Percentiles rank a stretch among this genome's conserved stretches.
These are phyloP conservation scores for Boletus mariae DNA, from an alignment of 1,284 basidiomycete species.

Conservation along the genomic window DNA sequence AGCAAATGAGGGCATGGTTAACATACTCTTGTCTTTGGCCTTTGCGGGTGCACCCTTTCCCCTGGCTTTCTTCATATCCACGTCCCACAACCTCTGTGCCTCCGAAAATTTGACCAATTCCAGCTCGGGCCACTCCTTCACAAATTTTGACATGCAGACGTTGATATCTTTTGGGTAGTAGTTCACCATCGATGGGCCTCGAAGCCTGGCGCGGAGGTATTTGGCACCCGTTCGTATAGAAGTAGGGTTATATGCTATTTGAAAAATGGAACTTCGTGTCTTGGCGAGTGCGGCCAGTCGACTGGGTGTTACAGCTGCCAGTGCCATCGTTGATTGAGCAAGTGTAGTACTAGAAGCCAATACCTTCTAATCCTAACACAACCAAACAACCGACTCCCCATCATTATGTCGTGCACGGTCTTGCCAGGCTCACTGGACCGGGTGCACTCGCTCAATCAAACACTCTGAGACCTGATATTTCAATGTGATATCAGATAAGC, in stretches of 20 bases:
- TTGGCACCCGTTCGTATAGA: slow-evolving; percentile 79
- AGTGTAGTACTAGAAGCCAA: not conserved
- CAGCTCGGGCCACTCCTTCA: slow-evolving; percentile 50
- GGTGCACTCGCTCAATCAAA: too few relatives aligned
- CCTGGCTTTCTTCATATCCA: slow-evolving; percentile 63
- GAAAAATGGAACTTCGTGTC: slow-evolving; percentile 71
- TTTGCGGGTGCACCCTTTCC: slow-evolving; percentile 81
- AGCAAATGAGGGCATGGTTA: not conserved
- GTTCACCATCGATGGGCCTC: slow-evolving; percentile 72
- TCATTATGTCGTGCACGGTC: too few relatives aligned
- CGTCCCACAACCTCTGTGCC: slow-evolving; percentile 61
- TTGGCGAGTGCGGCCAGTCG: slow-evolving; percentile 52
- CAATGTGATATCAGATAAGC: too few relatives aligned
- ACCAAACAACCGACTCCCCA: not conserved
- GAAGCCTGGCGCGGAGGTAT: slow-evolving; percentile 72
- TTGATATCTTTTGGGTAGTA: slow-evolving; percentile 69
- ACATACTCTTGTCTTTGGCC: slow-evolving; percentile 63
- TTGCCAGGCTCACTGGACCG: too few relatives aligned
- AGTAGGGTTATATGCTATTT: slow-evolving; percentile 80
- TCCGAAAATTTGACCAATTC: slow-evolving; percentile 63
- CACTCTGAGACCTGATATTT: too few relatives aligned
- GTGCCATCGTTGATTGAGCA: not conserved
- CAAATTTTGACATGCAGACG: slow-evolving; percentile 49
- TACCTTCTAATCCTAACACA: not conserved
- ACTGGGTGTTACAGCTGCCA: slow-evolving; percentile 15